These are phyloP conservation scores for Trichoderma gamsii DNA, from an alignment of 495 filamentous ascomycete genomes.

Conservation along the genomic window DNA sequence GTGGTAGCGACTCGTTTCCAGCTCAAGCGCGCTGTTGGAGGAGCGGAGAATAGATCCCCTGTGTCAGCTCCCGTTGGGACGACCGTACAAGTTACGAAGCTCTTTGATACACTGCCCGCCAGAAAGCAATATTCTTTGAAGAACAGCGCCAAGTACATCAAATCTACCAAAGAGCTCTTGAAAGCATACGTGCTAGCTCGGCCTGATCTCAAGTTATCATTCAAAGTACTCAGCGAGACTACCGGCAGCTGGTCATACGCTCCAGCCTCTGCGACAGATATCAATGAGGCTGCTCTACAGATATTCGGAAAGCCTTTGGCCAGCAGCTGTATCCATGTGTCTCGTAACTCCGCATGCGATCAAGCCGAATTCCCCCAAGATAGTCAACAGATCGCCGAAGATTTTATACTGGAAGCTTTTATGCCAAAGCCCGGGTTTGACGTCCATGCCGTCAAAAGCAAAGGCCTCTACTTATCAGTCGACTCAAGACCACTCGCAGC, in stretches of 20 bases:
- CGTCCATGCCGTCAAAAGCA: constrained; percentile 46
- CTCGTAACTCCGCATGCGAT: constrained; percentile 13
- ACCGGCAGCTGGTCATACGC: constrained; percentile 68
- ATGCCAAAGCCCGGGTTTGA: constrained; percentile 51
- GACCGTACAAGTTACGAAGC: constrained; percentile 59
- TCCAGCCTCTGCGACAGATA: constrained; percentile 46
- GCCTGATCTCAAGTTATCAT: constrained; percentile 53
- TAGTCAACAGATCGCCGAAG: not conserved
- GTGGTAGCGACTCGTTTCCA: constrained; percentile 46
- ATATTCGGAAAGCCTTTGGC: constrained; percentile 62
- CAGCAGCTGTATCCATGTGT: constrained; percentile 32
- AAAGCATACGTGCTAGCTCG: constrained; percentile 72
- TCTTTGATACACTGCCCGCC: constrained; percentile 70
- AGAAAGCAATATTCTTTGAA: constrained; percentile 61
- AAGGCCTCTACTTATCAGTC: constrained; percentile 64
- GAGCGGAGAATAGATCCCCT: constrained; percentile 35
- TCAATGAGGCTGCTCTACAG: constrained; percentile 64
- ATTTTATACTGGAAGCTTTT: constrained; percentile 47
- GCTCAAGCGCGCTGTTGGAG: constrained; percentile 33
- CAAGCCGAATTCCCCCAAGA: not conserved
- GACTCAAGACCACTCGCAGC: constrained; percentile 71
- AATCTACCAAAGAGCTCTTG: constrained; percentile 60
- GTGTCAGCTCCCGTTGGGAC: constrained; percentile 71
- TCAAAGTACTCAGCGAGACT: constrained; percentile 61
- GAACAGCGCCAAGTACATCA: constrained; percentile 53